Evolutionary conservation across 352 stramenopile genomes (phyloP).

Genomic region (Peronospora farinosa): DNA sequence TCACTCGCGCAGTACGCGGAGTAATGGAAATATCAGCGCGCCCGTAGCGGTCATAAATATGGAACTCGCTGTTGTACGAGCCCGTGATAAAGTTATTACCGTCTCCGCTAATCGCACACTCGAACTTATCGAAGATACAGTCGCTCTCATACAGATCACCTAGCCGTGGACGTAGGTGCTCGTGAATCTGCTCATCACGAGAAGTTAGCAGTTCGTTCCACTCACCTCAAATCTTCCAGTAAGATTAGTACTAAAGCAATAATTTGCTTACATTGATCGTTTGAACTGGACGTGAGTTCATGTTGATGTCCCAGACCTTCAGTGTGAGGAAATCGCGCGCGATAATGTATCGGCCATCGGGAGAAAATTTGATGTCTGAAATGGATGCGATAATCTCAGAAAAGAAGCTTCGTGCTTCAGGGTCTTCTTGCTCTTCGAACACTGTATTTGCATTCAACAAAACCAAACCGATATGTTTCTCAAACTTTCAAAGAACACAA

Average conservation of each 20-base stretch:
- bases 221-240: neutral
- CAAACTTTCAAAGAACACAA: neutral
- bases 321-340: conserved; percentile 93
- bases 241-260: neutral
- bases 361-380: conserved; percentile 91
- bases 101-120: conserved; percentile 87
- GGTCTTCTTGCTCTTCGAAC: conserved; percentile 80
- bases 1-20: conserved; percentile 31
- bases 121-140: conserved; percentile 97
- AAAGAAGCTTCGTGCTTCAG: conserved; percentile 88
- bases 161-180: conserved; percentile 85
- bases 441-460: conserved; percentile 24
- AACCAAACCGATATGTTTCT: neutral
- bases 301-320: conserved; percentile 96
- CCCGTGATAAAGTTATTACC: conserved; percentile 91
- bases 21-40: conserved; percentile 69
- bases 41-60: conserved; percentile 87
- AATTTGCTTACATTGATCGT: conserved; percentile 82
- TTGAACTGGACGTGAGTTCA: conserved; percentile 88
- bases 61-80: conserved; percentile 92
- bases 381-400: conserved; percentile 95
- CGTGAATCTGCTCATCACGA: conserved; percentile 67
- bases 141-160: conserved; percentile 93
- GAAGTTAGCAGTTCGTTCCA: conserved; percentile 4
- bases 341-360: conserved; percentile 91